phyloP scores from a whole-genome alignment of 768 basidiomycete genomes.

The Amyloporia xantha region DNA sequence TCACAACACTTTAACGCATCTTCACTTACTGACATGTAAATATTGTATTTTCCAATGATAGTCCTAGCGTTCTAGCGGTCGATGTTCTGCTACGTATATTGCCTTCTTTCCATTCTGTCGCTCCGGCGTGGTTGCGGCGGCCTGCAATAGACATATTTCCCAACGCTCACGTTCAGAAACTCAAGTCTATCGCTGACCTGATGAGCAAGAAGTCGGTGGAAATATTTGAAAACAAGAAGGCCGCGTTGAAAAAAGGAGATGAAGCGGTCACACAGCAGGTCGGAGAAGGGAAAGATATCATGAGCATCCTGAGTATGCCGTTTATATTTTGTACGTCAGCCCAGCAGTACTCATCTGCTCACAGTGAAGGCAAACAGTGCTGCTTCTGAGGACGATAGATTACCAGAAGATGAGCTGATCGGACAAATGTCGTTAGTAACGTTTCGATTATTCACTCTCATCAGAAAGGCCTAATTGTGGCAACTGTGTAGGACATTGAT shows the following conservation, averaged over 20 bases:
- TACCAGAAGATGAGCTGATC: conserved; percentile 9
- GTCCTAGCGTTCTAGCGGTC: neutral
- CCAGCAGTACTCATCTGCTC: neutral
- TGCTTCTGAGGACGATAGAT: conserved; percentile 6
- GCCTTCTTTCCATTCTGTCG: neutral
- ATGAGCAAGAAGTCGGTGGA: conserved; percentile 36
- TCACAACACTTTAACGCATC: too few relatives aligned
- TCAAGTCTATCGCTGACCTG: conserved; percentile 41
- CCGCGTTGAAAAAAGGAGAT: conserved; percentile 21
- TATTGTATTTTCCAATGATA: neutral
- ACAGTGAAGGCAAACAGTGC: conserved; percentile 12
- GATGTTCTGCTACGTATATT: neutral
- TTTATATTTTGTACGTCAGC: neutral
- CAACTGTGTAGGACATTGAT: conserved; percentile 5
- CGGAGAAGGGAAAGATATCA: conserved; percentile 39
- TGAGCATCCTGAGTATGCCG: conserved; percentile 40
- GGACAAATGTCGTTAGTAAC: conserved; percentile 11
- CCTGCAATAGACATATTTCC: conserved; percentile 38
- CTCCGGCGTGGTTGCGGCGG: conserved; percentile 33
- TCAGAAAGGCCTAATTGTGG: neutral
- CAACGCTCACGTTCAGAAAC: conserved; percentile 31
- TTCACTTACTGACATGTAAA: neutral
- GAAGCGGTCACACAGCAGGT: conserved; percentile 20
- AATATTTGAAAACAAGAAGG: conserved; percentile 35
- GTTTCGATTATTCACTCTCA: neutral